These are phyloP conservation scores for Fusarium fujikuroi DNA, from an alignment of 2,329 filamentous ascomycete genomes.

Conservation along the genomic window DNA sequence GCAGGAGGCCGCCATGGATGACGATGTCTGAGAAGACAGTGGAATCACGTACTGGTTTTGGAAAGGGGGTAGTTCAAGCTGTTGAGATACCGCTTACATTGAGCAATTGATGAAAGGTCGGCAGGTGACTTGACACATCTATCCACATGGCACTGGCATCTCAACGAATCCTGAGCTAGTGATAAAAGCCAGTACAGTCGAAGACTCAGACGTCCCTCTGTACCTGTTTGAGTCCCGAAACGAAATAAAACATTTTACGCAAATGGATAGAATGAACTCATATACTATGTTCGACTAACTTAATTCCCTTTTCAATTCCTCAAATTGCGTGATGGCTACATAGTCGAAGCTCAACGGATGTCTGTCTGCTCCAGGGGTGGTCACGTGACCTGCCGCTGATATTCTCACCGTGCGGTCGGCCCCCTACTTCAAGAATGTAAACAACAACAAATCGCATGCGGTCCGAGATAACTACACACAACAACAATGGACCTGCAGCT, in stretches of 20 bases:
- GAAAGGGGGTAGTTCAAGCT: neutral
- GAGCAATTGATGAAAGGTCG: too few relatives aligned
- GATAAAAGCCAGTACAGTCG: neutral
- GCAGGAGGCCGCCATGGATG: neutral
- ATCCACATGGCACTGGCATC: neutral
- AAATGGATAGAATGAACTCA: neutral
- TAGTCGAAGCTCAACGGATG: neutral
- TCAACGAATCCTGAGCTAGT: neutral
- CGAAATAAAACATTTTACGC: neutral
- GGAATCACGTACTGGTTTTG: neutral
- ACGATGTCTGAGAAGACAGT: neutral
- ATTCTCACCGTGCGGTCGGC: fast-evolving
- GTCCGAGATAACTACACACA: too few relatives aligned
- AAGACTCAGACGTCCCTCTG: neutral
- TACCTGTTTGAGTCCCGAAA: neutral
- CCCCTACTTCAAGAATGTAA: neutral
- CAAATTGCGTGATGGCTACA: too few relatives aligned
- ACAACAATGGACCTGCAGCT: neutral
- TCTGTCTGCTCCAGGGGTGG: neutral
- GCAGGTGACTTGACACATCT: too few relatives aligned
- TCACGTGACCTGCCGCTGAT: neutral
- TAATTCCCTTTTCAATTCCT: too few relatives aligned
- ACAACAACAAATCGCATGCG: too few relatives aligned
- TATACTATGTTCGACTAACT: too few relatives aligned
- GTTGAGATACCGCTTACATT: neutral